These are phyloP conservation scores for Colletotrichum magnum DNA, from an alignment of 2,329 filamentous ascomycete genomes.

Conservation along the genomic window DNA sequence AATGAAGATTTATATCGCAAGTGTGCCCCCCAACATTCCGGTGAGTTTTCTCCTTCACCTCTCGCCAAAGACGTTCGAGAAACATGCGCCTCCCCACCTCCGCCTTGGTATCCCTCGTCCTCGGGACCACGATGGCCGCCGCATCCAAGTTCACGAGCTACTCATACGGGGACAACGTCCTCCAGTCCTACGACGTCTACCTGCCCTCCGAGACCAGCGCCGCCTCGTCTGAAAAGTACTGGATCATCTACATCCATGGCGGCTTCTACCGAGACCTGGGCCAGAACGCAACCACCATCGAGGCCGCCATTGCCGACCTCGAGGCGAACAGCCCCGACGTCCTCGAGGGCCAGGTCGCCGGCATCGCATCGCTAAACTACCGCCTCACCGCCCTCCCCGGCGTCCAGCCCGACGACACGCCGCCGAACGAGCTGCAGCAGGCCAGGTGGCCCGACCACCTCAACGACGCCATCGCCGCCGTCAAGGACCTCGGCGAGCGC, in stretches of 20 bases:
- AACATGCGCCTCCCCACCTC: conserved; percentile 14
- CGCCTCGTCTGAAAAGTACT: conserved; percentile 21
- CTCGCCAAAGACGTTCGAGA: not conserved
- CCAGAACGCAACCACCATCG: conserved; percentile 24
- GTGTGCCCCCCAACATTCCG: not conserved
- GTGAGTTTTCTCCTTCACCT: no score
- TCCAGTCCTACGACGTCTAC: conserved; percentile 32
- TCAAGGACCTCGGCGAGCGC: conserved; percentile 26
- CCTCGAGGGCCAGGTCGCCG: conserved; percentile 9
- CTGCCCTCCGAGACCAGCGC: not conserved
- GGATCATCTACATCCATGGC: conserved; percentile 31
- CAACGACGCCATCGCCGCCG: conserved; percentile 18
- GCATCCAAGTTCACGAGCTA: conserved; percentile 22
- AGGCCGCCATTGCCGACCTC: conserved; percentile 23
- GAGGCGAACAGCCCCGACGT: conserved; percentile 19
- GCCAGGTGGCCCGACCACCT: conserved; percentile 33
- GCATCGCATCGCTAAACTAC: conserved; percentile 31
- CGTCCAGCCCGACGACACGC: conserved; percentile 30
- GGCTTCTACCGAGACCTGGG: conserved; percentile 36
- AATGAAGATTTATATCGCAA: not conserved
- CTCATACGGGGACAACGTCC: conserved; percentile 27
- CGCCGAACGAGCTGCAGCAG: conserved; percentile 24
- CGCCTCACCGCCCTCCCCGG: conserved; percentile 33
- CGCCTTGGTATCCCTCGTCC: not conserved
- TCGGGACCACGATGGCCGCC: conserved; percentile 16